Conservation (phyloP, 2,329 filamentous ascomycete species). For the Curvularia eragrostidis region DNA sequence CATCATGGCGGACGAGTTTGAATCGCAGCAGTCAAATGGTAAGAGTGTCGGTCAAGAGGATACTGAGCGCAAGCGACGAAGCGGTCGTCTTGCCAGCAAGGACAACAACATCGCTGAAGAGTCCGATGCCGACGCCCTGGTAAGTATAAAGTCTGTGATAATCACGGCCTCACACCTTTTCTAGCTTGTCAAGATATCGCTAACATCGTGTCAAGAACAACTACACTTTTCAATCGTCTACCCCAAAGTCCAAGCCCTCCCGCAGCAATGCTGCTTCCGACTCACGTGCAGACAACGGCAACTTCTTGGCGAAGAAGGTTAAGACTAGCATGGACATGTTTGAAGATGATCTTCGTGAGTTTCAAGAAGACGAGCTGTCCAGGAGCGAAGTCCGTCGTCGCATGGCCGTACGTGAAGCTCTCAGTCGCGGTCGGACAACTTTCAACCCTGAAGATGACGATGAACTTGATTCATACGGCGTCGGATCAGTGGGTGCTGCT, state of each 20-base stretch:
- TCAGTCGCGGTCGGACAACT: conserved; percentile 16
- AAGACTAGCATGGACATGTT: conserved; percentile 21
- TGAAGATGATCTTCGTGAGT: conserved; percentile 7
- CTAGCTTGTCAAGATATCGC: not conserved
- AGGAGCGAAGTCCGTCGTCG: conserved; percentile 6
- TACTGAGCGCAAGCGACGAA: conserved; percentile 14
- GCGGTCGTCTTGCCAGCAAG: conserved; percentile 18
- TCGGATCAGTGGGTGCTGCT: no score
- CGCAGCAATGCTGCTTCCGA: conserved; percentile 1
- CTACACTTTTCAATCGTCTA: conserved; percentile 8
- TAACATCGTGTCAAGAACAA: conserved; percentile 15
- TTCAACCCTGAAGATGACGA: not conserved
- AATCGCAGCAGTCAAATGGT: conserved; percentile 10
- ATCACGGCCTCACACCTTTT: not conserved
- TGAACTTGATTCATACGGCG: no score
- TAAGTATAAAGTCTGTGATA: not conserved
- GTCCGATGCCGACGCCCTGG: conserved; percentile 8
- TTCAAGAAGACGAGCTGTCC: conserved; percentile 5
- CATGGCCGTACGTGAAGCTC: conserved; percentile 20
- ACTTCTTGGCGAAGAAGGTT: conserved; percentile 21
- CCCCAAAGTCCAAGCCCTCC: conserved; percentile 21
- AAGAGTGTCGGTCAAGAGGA: not conserved
- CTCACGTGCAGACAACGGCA: conserved; percentile 22
- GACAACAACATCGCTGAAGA: conserved; percentile 14
- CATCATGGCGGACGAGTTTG: not conserved